Base-by-base conservation (phyloP, 2,329 filamentous ascomycete species). In the Venturia carpophila region DNA sequence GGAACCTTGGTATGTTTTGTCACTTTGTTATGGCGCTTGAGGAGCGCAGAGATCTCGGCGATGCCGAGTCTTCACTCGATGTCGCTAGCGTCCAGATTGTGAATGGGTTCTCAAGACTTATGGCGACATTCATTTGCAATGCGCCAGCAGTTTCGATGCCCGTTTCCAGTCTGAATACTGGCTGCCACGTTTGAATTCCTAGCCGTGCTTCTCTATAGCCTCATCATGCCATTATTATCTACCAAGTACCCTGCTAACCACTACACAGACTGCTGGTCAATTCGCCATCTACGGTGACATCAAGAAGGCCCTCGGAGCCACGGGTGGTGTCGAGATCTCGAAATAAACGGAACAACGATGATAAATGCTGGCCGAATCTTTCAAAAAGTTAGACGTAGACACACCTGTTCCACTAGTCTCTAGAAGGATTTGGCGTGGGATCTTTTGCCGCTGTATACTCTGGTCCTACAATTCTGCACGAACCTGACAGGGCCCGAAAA, bases 281-380 rank as follows among this genome's bases (percentile, higher is more conserved):
- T 94, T 94, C 79, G 90, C 89, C 74, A 96, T 96, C 78, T 96
- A 96, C 75, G 91, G 89, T 77, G 83, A 87, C 71, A 80, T 89
- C 71, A 90, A 90, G 82, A 85, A 86, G 77, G 77, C 82, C 1
- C 49, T 68, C 30, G 67, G 68, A 65, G 90, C 89, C 63, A 84
- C 82, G 17, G 87, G 87, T n/a, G 89, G 89, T 78, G 87, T 92
- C 42, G 89, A 92, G 78, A 88, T 91, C 69, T 76, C 76, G 62
- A 75, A 71, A 67, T 79, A 77, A 55, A 64, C 21, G 30, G 37
- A 19, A 58, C 11, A 37, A 37, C 15, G 9, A 21, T n/a, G 52
- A 37, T 24, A 21, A 5, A 30, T 37, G 15, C 21, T 52, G 10
- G 47, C 47, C 24, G 47, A 5, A 27, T 52, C 47, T 27, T 10